These are phyloP conservation scores for Chaetothyriales sp. DNA, from an alignment of 2,329 filamentous ascomycete species.

Conservation along the genomic window DNA sequence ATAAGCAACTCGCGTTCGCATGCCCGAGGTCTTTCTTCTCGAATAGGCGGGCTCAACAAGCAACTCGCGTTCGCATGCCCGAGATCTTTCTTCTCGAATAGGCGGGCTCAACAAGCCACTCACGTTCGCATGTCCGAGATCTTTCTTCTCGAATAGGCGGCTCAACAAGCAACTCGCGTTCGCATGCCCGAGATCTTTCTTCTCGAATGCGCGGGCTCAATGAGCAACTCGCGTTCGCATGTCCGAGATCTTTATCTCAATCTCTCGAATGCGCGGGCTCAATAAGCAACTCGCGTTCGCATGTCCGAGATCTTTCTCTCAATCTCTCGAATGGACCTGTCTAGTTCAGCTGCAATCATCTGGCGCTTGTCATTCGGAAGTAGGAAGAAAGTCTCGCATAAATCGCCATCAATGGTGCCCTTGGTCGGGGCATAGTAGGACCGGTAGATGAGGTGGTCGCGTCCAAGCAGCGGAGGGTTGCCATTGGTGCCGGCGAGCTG, in stretches of 20 bases:
- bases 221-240: too few relatives aligned
- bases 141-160: slow-evolving; percentile 46
- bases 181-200: slow-evolving; percentile 71
- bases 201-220: too few relatives aligned
- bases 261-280: too few relatives aligned
- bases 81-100: slow-evolving; percentile 63
- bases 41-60: slow-evolving; percentile 30
- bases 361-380: slow-evolving; percentile 80
- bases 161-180: slow-evolving; percentile 42
- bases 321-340: slow-evolving; percentile 80
- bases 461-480: slow-evolving; percentile 74
- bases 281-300: slow-evolving; percentile 44
- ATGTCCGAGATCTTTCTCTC: slow-evolving; percentile 82
- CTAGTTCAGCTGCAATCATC: slow-evolving; percentile 85
- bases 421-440: slow-evolving; percentile 95
- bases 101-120: slow-evolving; percentile 38
- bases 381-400: slow-evolving; percentile 82
- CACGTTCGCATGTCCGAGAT: slow-evolving; percentile 57
- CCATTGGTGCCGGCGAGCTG: slow-evolving; percentile 59
- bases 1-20: slow-evolving; percentile 45
- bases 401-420: slow-evolving; percentile 88
- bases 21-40: slow-evolving; percentile 71
- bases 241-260: too few relatives aligned
- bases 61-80: slow-evolving; percentile 45
- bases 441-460: slow-evolving; percentile 91